These are phyloP conservation scores for Pestalotiopsis sp. DNA, from an alignment of 2,329 filamentous ascomycete genomes.

Conservation along the genomic window DNA sequence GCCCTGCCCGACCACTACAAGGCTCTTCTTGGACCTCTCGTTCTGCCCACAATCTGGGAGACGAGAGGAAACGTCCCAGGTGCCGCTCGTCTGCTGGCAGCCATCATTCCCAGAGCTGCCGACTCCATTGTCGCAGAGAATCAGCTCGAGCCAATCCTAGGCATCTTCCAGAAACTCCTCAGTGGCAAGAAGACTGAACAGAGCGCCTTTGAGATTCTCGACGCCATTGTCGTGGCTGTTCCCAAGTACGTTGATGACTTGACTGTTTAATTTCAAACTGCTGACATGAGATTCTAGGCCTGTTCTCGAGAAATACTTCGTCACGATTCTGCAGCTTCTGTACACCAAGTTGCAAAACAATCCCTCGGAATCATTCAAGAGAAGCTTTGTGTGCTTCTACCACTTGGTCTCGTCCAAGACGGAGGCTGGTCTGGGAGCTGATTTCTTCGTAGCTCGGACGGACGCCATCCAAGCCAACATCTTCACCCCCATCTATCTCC, in stretches of 20 bases:
- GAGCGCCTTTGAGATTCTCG: slow-evolving; percentile 87
- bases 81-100: slow-evolving; percentile 78
- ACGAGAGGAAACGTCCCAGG: slow-evolving; percentile 91
- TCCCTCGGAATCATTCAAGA: slow-evolving; percentile 75
- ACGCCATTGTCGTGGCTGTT: slow-evolving; percentile 73
- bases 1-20: slow-evolving; percentile 80
- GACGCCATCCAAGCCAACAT: slow-evolving; percentile 77
- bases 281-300: slow-evolving; percentile 39
- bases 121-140: slow-evolving; percentile 73
- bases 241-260: slow-evolving; percentile 57
- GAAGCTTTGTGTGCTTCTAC: slow-evolving; percentile 91
- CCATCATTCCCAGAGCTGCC: slow-evolving; percentile 78
- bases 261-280: background rate
- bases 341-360: slow-evolving; percentile 73
- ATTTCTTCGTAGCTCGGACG: slow-evolving; percentile 87
- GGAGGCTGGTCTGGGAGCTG: slow-evolving; percentile 81
- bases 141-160: slow-evolving; percentile 84
- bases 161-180: slow-evolving; percentile 91
- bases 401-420: slow-evolving; percentile 81
- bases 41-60: slow-evolving; percentile 86
- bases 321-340: slow-evolving; percentile 77
- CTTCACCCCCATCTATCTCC: slow-evolving; percentile 83
- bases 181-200: slow-evolving; percentile 80
- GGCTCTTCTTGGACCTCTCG: slow-evolving; percentile 72
- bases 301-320: slow-evolving; percentile 74